These are phyloP conservation scores for Plasmodium chabaudi DNA, from an alignment of 169 alveolate genomes.

Conservation along the genomic window DNA sequence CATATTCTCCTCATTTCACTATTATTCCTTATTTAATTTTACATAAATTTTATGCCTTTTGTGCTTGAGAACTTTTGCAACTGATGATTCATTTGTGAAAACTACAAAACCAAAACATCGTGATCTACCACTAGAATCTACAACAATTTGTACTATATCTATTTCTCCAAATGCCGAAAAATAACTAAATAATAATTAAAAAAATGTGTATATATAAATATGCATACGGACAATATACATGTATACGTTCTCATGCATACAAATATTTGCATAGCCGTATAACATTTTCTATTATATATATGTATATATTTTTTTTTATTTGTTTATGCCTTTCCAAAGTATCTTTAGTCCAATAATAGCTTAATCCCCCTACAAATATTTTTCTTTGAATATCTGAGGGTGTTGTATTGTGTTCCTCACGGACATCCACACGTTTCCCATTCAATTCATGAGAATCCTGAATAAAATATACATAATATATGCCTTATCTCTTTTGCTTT, in stretches of 20 bases:
- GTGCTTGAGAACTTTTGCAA: conserved; percentile 62
- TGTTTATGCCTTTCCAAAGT: conserved; percentile 58
- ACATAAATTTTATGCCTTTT: conserved; percentile 54
- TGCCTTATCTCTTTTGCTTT: conserved; percentile 3
- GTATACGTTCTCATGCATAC: not conserved
- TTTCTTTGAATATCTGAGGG: conserved; percentile 67
- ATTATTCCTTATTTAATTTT: conserved; percentile 8
- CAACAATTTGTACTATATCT: conserved; percentile 60
- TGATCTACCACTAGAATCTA: conserved; percentile 64
- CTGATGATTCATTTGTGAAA: conserved; percentile 46
- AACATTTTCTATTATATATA: not conserved
- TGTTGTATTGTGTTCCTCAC: conserved; percentile 66
- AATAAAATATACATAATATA: conserved; percentile 2
- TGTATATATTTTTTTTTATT: not conserved
- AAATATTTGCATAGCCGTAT: not conserved
- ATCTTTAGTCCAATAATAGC: conserved; percentile 71
- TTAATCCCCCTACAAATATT: conserved; percentile 65
- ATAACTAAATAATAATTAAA: conserved; percentile 18
- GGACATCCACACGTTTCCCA: conserved; percentile 69
- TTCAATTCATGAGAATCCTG: conserved; percentile 63
- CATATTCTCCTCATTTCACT: not conserved
- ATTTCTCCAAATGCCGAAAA: conserved; percentile 56
- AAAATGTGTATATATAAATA: not conserved
- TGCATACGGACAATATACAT: too few relatives aligned
- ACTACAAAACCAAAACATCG: conserved; percentile 73